A percentile compares a stretch with the other conserved stretches of the same genome.
These are phyloP conservation scores for Chimonanthus praecox DNA, from an alignment of 164 flowering plant species.

Conservation along the genomic window DNA sequence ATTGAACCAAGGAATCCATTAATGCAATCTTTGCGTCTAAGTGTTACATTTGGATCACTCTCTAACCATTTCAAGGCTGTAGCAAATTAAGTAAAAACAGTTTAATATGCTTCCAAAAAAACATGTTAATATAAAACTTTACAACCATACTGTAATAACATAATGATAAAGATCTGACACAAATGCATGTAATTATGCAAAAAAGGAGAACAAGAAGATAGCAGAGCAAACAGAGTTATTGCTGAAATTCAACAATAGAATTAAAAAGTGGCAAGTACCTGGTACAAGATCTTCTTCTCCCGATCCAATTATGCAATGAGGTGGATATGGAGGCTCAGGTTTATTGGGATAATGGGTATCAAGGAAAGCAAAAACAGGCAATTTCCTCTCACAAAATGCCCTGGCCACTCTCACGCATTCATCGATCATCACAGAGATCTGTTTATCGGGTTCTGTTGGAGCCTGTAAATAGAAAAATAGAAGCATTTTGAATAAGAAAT, in stretches of 20 bases:
- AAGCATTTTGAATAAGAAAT: neutral
- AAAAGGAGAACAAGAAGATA: neutral
- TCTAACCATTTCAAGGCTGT: slow-evolving; percentile 72
- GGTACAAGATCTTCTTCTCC: slow-evolving; percentile 60
- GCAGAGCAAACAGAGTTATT: neutral
- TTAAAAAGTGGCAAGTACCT: slow-evolving; percentile 4
- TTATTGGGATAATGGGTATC: slow-evolving; percentile 83
- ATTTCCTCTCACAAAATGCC: slow-evolving; percentile 61
- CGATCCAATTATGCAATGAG: slow-evolving; percentile 83
- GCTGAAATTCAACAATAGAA: neutral
- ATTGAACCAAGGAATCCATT: slow-evolving; percentile 75
- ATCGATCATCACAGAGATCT: slow-evolving; percentile 71
- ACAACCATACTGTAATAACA: neutral
- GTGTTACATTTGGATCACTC: slow-evolving; percentile 59
- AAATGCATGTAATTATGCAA: neutral
- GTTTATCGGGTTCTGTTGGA: slow-evolving; percentile 54
- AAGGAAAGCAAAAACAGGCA: slow-evolving; percentile 78
- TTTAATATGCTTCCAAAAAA: neutral
- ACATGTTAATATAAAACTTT: neutral
- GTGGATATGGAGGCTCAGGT: slow-evolving; percentile 88
- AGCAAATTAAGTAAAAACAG: neutral
- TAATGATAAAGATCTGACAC: neutral
- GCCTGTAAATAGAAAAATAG: slow-evolving; percentile 40
- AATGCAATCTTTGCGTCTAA: slow-evolving; percentile 75
- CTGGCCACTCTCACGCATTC: slow-evolving; percentile 54